Conservation (phyloP, 257 asterid genomes). For the Solanum chmielewskii region DNA sequence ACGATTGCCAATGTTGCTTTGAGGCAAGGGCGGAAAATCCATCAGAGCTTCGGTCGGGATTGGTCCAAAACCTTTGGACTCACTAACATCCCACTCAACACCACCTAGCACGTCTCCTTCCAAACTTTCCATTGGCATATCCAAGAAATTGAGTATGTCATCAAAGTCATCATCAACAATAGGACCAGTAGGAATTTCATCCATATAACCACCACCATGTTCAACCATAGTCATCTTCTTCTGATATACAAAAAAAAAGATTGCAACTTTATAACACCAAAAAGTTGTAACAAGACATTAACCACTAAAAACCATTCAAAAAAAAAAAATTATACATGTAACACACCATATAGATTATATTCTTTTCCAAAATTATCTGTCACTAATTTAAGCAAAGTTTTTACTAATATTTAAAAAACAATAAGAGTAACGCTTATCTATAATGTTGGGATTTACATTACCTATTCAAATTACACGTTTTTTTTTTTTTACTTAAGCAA, state of each 20-base stretch:
- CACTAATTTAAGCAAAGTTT: not conserved
- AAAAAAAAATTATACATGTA: not conserved
- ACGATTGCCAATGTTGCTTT: not conserved
- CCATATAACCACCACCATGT: conserved; percentile 28
- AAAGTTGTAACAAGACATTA: not conserved
- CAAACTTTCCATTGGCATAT: conserved; percentile 63
- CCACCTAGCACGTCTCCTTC: conserved; percentile 28
- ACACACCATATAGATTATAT: not conserved
- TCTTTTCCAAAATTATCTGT: not conserved
- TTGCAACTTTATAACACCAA: not conserved
- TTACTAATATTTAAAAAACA: not conserved
- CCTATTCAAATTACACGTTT: not conserved
- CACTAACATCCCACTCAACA: conserved; percentile 56
- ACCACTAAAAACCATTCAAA: not conserved
- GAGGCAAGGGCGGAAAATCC: conserved; percentile 19
- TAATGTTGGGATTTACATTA: not conserved
- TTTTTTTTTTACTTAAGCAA: too few species aligned
- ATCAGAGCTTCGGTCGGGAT: conserved; percentile 41
- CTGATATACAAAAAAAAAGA: conserved; percentile 3
- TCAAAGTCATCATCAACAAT: conserved; percentile 29
- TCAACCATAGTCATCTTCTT: conserved; percentile 46
- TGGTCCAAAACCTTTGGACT: conserved; percentile 48
- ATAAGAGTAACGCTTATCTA: not conserved
- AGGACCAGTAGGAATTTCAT: conserved; percentile 24
- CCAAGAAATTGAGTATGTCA: conserved; percentile 33